phyloP scores from a whole-genome alignment of 805 yeast species.

The Yarrowia deformans region DNA sequence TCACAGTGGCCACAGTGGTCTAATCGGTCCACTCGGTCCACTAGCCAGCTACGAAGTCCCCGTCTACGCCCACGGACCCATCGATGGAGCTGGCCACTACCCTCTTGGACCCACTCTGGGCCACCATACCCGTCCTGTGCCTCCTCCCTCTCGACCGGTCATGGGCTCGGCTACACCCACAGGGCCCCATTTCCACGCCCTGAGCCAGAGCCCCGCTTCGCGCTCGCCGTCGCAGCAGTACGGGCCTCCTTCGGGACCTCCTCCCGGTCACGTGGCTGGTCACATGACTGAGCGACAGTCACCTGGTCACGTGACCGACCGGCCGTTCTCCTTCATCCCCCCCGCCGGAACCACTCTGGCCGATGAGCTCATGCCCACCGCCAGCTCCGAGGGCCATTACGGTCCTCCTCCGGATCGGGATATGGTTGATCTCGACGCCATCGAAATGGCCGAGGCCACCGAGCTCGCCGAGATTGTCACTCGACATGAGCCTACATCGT shows the following conservation, averaged over 20 bases:
- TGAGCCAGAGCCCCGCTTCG: not conserved
- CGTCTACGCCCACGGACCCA: not conserved
- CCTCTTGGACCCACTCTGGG: slow-evolving; percentile 16
- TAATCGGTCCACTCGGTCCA: too few relatives aligned
- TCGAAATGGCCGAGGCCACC: not conserved
- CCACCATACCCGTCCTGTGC: slow-evolving; percentile 3
- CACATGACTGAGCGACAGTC: too few relatives aligned
- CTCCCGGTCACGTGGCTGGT: slow-evolving; percentile 9
- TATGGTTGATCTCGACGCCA: not conserved
- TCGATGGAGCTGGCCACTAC: not conserved
- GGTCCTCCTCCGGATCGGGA: slow-evolving; percentile 22
- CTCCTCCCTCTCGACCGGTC: slow-evolving; percentile 6
- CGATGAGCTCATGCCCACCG: slow-evolving; percentile 25
- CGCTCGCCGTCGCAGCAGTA: not conserved
- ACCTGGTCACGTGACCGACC: slow-evolving; percentile 1
- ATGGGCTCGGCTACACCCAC: not conserved
- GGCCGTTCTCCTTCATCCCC: slow-evolving; percentile 15
- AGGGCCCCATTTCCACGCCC: slow-evolving; percentile 12
- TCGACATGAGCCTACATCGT: too few relatives aligned
- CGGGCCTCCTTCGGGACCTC: slow-evolving; percentile 24
- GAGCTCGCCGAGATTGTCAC: not conserved
- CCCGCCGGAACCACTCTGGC: slow-evolving; percentile 28
- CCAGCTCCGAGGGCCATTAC: slow-evolving; percentile 8
- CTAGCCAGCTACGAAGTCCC: too few relatives aligned
- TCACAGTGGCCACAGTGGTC: too few relatives aligned